Base-by-base conservation (phyloP, 345 rosid species). In the Eucalyptus tenuipes region DNA sequence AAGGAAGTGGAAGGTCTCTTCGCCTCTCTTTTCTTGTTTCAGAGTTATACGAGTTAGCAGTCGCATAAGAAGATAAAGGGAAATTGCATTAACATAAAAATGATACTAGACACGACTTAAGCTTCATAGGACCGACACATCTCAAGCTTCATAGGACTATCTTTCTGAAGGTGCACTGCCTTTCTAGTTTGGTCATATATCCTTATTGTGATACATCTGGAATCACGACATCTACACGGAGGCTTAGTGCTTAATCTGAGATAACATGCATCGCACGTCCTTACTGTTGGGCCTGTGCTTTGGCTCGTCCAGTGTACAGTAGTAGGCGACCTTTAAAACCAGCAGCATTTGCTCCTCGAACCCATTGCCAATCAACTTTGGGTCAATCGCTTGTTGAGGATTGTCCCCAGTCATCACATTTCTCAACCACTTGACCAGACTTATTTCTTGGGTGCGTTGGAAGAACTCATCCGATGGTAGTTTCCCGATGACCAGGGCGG, bases 241-340 rank as follows among this genome's bases (percentile, higher is more conserved):
- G 8, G 52, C 57, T 89, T 92, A 90, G 84, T 90, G 91, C 87
- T 92, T 91, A 89, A 96, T 94, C 87, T 96, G 98, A 59, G 93
- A 87, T 90, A 97, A 75, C 99, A 98, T 97, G 88, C 94, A 93
- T 90, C 95, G 90, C 57, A 91, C 96, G 81, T 97, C 96, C 92
- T 94, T 98, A 87, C 98, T 96, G 92, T 93, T 93, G 10, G 99
- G 99, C 93, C 99, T 96, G 87, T 96, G 93, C 92, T 95, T 96
- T 4, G 98, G 96, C 84, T 96, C 93, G 37, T 97, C 99, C 89
- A 91, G 13, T 61, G 99, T 97, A 92, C 97, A 97, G 87, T 93
- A 98, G 91, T 94, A 96, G 24, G 99, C 97, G 31, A 98, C 96
- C 91, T 93, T 98, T 80, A 97, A 92, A 79, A 94, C 97, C 86